Base-by-base conservation (phyloP, 73 alveolate species). In the Tetrahymena elliotti region DNA sequence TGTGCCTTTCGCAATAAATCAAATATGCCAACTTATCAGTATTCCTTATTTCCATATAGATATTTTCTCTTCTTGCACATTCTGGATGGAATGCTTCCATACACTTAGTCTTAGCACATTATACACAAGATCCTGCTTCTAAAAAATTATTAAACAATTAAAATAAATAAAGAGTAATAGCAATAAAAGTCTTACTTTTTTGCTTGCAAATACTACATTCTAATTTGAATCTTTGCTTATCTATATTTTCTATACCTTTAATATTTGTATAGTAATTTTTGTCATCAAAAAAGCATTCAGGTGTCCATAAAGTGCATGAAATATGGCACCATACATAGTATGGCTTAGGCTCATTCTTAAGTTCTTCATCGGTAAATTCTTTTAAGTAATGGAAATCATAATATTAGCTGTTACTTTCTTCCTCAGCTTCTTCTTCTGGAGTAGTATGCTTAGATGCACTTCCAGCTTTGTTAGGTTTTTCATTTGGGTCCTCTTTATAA, bases 221-320 rank as follows among this genome's bases (percentile, higher is more conserved):
- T 11, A 54, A 31, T 53, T 94, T 94, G 82, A 39, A 94, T 93
- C 93, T 94, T 35, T 47, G 35, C 35, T 94, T 94, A 53, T 94
- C 96, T 18, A 94, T 88, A 41, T 88, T 88, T 24, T 33, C 93
- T 84, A 94, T 40, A 40, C 93, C 96, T 52, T 38, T 83, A 9
- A 84, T 94, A 39, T 84, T 52, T 92, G 84, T 84, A 34, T 37
- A 22, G 92, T 68, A 68, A 36, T 94, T 39, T 33, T 88, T 94
- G 27, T 94, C 96, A 94, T 94, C 96, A 47, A 94, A 24, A 41
- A 47, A 94, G 41, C 96, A 84, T 88, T 94, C 96, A 84, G 96
- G 96, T 2, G 95, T 52, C 96, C 96, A 94, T 83, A 84, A 84
- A 94, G 93, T 84, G 93, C 96, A 94, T 0, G 93, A 37, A 22